Percentiles rank a stretch among this genome's conserved stretches.
These are phyloP conservation scores for Amesomyces nigricolor DNA, from an alignment of 2,329 filamentous ascomycete species.

Conservation along the genomic window DNA sequence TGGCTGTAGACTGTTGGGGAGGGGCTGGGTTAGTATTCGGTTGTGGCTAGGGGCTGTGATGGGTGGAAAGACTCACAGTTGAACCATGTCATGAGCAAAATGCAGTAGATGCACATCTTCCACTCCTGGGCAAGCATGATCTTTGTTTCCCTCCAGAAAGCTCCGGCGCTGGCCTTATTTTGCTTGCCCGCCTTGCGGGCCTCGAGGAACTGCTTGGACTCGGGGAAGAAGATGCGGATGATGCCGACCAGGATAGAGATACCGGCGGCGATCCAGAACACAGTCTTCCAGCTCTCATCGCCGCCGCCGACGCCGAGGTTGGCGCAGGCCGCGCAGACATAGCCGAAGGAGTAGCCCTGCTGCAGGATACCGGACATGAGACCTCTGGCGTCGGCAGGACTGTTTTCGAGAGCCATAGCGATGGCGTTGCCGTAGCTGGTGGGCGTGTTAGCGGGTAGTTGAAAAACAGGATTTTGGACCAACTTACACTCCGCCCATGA, in stretches of 20 bases:
- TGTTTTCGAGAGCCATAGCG: slow-evolving; percentile 65
- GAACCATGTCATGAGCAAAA: slow-evolving; percentile 69
- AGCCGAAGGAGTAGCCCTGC: slow-evolving; percentile 75
- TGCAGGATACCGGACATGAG: slow-evolving; percentile 79
- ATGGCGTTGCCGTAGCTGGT: slow-evolving; percentile 66
- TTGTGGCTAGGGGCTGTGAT: slow-evolving; percentile 50
- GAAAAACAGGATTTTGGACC: background rate
- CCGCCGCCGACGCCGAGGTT: slow-evolving; percentile 66
- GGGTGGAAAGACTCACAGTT: slow-evolving; percentile 31
- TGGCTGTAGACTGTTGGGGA: slow-evolving; percentile 63
- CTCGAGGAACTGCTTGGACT: slow-evolving; percentile 69
- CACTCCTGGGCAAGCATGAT: slow-evolving; percentile 64
- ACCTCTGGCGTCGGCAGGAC: slow-evolving; percentile 58
- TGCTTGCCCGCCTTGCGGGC: slow-evolving; percentile 54
- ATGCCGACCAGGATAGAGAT: slow-evolving; percentile 64
- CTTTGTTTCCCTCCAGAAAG: slow-evolving; percentile 66
- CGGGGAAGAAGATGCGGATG: slow-evolving; percentile 62
- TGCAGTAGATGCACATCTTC: slow-evolving; percentile 71
- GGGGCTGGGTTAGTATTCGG: slow-evolving; percentile 34
- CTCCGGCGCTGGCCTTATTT: slow-evolving; percentile 39
- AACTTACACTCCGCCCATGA: slow-evolving; percentile 67
- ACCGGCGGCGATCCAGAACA: slow-evolving; percentile 67
- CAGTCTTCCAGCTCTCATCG: slow-evolving; percentile 63
- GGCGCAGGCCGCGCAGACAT: slow-evolving; percentile 69
- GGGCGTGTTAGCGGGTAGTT: background rate